Evolutionary conservation across 768 basidiomycete species (phyloP).

Genomic region (Suillus hirtellus): DNA sequence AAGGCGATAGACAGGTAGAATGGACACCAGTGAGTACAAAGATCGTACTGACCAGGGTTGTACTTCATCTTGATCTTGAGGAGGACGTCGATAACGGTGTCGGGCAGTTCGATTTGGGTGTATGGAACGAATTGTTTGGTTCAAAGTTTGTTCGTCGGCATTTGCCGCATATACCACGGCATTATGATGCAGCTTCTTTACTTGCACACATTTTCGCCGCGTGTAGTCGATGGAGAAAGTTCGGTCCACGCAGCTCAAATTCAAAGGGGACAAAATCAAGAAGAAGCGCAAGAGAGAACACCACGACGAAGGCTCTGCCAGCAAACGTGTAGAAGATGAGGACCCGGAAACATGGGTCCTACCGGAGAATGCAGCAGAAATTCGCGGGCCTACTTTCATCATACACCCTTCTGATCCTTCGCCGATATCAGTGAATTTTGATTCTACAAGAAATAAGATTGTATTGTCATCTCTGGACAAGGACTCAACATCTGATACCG

Average conservation of each 20-base stretch:
- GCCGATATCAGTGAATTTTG: conserved; percentile 76
- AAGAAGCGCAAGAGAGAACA: conserved; percentile 75
- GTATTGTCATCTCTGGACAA: conserved; percentile 67
- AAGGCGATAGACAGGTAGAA: conserved; percentile 25
- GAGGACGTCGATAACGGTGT: conserved; percentile 59
- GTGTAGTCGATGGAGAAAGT: conserved; percentile 43
- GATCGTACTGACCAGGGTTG: conserved; percentile 71
- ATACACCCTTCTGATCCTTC: conserved; percentile 79
- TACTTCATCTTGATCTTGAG: conserved; percentile 78
- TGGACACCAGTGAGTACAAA: conserved; percentile 19
- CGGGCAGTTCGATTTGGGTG: conserved; percentile 30
- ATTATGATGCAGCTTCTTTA: background rate
- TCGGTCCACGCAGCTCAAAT: conserved; percentile 76
- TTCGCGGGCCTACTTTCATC: conserved; percentile 88
- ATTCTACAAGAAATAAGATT: conserved; percentile 71
- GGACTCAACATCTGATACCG: conserved; percentile 43
- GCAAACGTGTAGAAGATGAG: conserved; percentile 56
- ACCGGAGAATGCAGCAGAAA: conserved; percentile 68
- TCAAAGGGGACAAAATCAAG: conserved; percentile 85
- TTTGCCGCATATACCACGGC: conserved; percentile 20
- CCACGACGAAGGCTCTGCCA: conserved; percentile 39
- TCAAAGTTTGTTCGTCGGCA: conserved; percentile 29
- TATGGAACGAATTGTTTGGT: conserved; percentile 36
- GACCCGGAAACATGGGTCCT: conserved; percentile 79
- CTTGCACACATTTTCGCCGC: conserved; percentile 6